Conservation (phyloP, 257 asterid species). For the Avicennia marina region DNA sequence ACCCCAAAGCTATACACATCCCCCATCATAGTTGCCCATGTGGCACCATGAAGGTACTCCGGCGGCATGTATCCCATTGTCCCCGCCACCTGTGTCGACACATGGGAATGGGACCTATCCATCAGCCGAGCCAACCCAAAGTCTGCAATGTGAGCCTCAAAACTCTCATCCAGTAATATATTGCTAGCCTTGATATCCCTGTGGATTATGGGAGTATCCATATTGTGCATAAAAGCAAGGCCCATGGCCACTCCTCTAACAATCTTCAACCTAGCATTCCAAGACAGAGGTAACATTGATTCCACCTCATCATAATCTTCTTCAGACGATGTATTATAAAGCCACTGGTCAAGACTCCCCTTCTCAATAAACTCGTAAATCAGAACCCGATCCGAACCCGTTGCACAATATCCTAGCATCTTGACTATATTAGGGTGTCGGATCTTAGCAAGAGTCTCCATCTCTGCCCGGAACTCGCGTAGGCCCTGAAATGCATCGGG, state of each 20-base stretch:
- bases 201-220: constrained; percentile 58
- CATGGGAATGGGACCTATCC: constrained; percentile 65
- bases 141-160: constrained; percentile 78
- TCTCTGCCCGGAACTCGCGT: constrained; percentile 87
- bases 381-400: constrained; percentile 64
- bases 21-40: constrained; percentile 50
- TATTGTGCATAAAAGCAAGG: constrained; percentile 59
- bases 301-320: constrained; percentile 19
- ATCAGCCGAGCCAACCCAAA: constrained; percentile 74
- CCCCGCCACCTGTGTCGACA: constrained; percentile 88
- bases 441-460: constrained; percentile 86
- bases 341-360: constrained; percentile 91
- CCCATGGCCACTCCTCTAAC: constrained; percentile 63
- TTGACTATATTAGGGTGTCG: constrained; percentile 64
- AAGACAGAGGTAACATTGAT: constrained; percentile 40
- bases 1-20: constrained; percentile 89
- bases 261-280: constrained; percentile 57
- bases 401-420: constrained; percentile 65
- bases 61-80: constrained; percentile 98
- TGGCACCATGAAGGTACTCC: constrained; percentile 62
- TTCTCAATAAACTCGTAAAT: constrained; percentile 71
- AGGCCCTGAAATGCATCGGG: constrained; percentile 85
- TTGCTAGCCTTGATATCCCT: constrained; percentile 79
- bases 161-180: constrained; percentile 44
- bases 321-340: constrained; percentile 52